Evolutionary conservation across 1,284 basidiomycete species (phyloP).

Genomic region (Sparassis latifolia): DNA sequence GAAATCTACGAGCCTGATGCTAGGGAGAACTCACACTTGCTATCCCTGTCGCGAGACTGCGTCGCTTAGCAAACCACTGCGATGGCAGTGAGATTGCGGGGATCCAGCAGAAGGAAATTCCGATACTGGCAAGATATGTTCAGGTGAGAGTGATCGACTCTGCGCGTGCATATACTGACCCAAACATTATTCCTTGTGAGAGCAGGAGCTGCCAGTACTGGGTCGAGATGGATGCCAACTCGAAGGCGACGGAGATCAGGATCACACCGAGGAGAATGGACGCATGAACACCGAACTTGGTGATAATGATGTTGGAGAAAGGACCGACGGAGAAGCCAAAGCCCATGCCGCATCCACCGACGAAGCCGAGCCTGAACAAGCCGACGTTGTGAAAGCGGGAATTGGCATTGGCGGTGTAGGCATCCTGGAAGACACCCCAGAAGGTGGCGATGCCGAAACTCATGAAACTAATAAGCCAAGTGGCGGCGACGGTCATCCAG

Average conservation of each 20-base stretch:
- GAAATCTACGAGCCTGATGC: too few species aligned
- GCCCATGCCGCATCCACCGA: slow-evolving; percentile 3
- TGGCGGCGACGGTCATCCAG: slow-evolving; percentile 4
- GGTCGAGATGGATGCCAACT: slow-evolving; percentile 4
- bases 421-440: slow-evolving; percentile 5
- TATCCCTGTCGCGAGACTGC: too few species aligned
- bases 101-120: too few species aligned
- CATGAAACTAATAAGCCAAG: slow-evolving; percentile 1
- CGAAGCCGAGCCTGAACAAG: slow-evolving; percentile 3
- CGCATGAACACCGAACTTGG: slow-evolving; percentile 4
- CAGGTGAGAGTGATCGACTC: slow-evolving; percentile 1
- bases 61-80: too few species aligned
- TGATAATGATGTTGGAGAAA: slow-evolving; percentile 4
- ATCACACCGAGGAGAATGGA: slow-evolving; percentile 4
- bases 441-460: slow-evolving; percentile 3
- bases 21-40: too few species aligned
- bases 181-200: slow-evolving; percentile 6
- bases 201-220: slow-evolving; percentile 5
- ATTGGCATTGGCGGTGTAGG: slow-evolving; percentile 1
- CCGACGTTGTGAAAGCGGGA: slow-evolving; percentile 2
- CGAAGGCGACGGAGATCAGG: slow-evolving; percentile 1
- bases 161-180: slow-evolving; percentile 3
- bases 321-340: slow-evolving; percentile 3
- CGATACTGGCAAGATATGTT: background rate
- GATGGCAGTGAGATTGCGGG: too few species aligned